phyloP scores from a whole-genome alignment of 306 rosid species.

The Castanea mollissima region DNA sequence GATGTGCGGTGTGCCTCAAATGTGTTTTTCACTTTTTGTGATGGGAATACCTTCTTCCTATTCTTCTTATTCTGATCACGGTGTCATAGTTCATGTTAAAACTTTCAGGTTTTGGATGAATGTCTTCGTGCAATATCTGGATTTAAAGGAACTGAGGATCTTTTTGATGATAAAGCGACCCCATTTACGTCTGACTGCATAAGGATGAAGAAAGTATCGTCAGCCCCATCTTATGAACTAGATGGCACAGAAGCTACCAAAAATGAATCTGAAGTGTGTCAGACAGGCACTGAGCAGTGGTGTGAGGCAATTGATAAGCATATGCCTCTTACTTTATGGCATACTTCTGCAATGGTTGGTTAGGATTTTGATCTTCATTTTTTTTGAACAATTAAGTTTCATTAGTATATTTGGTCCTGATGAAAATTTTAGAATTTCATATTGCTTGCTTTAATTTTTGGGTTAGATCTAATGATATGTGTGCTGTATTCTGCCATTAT shows the following conservation, averaged over 20 bases:
- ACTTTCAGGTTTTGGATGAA: constrained; percentile 78
- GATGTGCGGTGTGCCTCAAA: neutral
- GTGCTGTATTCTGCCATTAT: too few species aligned
- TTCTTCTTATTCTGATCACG: neutral
- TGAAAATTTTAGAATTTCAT: neutral
- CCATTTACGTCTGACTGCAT: constrained; percentile 84
- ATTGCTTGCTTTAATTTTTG: neutral
- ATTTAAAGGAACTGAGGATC: constrained; percentile 93
- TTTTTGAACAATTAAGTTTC: neutral
- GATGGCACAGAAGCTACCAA: constrained; percentile 30
- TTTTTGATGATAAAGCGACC: constrained; percentile 74
- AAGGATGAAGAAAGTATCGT: constrained; percentile 86
- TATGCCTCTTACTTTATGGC: constrained; percentile 59
- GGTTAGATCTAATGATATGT: neutral
- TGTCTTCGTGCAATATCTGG: constrained; percentile 90
- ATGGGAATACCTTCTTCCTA: neutral
- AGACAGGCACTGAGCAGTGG: constrained; percentile 72
- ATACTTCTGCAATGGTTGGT: constrained; percentile 71
- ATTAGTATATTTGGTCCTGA: constrained; percentile 8
- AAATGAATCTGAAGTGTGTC: constrained; percentile 34
- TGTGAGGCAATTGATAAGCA: constrained; percentile 77
- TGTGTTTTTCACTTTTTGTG: neutral
- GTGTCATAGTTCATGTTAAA: constrained; percentile 11
- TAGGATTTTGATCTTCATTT: neutral
- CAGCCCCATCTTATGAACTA: constrained; percentile 75